These are phyloP conservation scores for Flagelloscypha sp. DNA, from an alignment of 768 basidiomycete species.

Conservation along the genomic window DNA sequence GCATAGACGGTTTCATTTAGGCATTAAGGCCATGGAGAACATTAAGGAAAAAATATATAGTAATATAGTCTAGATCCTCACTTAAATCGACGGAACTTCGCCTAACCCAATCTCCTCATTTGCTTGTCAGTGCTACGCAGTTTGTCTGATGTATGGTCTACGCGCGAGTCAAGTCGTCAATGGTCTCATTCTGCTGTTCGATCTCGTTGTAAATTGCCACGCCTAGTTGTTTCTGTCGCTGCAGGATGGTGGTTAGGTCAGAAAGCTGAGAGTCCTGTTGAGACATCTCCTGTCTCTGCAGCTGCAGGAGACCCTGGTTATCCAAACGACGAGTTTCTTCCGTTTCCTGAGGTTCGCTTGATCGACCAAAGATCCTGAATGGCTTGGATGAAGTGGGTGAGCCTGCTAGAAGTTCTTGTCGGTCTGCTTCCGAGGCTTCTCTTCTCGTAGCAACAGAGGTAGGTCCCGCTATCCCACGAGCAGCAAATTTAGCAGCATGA, in stretches of 20 bases:
- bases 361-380: slow-evolving; percentile 76
- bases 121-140: slow-evolving; percentile 74
- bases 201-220: slow-evolving; percentile 82
- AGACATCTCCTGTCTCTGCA: slow-evolving; percentile 76
- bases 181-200: slow-evolving; percentile 71
- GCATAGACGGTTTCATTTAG: slow-evolving; percentile 7
- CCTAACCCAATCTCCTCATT: slow-evolving; percentile 66
- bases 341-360: slow-evolving; percentile 63
- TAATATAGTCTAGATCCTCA: not conserved
- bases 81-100: no score
- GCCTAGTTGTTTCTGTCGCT: slow-evolving; percentile 80
- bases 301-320: slow-evolving; percentile 65
- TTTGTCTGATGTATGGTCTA: slow-evolving; percentile 73
- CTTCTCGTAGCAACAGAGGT: slow-evolving; percentile 26
- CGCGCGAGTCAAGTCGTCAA: slow-evolving; percentile 69
- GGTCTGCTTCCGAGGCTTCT: slow-evolving; percentile 46
- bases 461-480: slow-evolving; percentile 24
- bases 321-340: slow-evolving; percentile 83
- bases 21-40: slow-evolving; percentile 13
- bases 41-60: not conserved
- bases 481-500: slow-evolving; percentile 56
- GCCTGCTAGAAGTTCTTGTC: slow-evolving; percentile 55
- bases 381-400: slow-evolving; percentile 36
- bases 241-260: slow-evolving; percentile 71
- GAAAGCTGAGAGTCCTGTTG: slow-evolving; percentile 80